A percentile compares a stretch with the other conserved stretches of the same genome.
phyloP scores from a whole-genome alignment of 2,329 filamentous ascomycete genomes.

The Dothistroma pini region DNA sequence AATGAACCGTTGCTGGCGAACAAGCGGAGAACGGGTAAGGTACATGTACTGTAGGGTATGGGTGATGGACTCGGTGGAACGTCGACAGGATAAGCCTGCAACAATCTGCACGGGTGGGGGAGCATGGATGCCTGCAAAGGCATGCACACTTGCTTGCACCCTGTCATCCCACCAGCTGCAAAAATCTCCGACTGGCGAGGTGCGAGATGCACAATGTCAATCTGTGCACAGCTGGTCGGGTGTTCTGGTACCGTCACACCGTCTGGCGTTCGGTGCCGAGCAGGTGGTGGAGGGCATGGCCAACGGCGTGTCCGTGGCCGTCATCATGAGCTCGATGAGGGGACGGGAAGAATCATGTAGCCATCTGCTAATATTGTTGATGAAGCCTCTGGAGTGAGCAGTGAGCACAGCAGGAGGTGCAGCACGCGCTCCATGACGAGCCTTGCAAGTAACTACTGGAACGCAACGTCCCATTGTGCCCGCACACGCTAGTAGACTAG shows the following conservation, averaged over 20 bases:
- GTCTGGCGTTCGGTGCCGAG: background rate
- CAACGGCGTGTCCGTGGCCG: background rate
- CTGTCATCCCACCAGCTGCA: background rate
- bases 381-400: too few relatives aligned
- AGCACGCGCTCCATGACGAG: too few relatives aligned
- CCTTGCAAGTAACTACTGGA: too few relatives aligned
- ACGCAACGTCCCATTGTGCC: too few relatives aligned
- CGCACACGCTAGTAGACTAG: too few relatives aligned
- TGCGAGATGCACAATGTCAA: too few relatives aligned
- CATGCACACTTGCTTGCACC: background rate
- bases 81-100: background rate
- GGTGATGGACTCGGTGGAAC: background rate
- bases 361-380: too few relatives aligned
- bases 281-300: background rate
- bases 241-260: background rate
- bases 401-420: too few relatives aligned
- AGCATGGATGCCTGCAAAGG: background rate
- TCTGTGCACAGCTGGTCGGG: background rate
- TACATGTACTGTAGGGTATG: too few relatives aligned
- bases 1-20: background rate
- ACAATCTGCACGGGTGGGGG: background rate
- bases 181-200: background rate
- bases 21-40: too few relatives aligned
- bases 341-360: background rate
- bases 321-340: background rate